Percentiles rank a stretch among this genome's conserved stretches.
These are phyloP conservation scores for Calendula officinalis DNA, from an alignment of 129 eudicot species.

Conservation along the genomic window DNA sequence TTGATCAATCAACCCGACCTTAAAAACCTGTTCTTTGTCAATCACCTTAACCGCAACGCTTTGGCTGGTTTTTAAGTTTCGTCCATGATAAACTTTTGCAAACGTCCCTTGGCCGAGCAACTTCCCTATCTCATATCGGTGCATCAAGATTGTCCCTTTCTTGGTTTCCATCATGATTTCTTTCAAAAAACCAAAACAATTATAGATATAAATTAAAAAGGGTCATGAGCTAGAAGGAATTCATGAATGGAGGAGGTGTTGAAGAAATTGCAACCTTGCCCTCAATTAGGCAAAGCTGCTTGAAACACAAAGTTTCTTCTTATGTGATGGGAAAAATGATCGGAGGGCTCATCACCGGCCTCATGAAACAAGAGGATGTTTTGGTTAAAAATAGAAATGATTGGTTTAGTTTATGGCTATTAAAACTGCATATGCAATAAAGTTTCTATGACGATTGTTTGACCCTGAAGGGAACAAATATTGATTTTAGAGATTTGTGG, in stretches of 20 bases:
- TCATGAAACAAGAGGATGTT: conserved; percentile 1
- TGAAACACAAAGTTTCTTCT: neutral
- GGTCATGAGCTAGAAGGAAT: neutral
- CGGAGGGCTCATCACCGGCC: neutral
- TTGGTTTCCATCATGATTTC: conserved; percentile 24
- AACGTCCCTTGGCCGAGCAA: conserved; percentile 70
- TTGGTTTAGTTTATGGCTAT: neutral
- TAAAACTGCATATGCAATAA: neutral
- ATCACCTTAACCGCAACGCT: conserved; percentile 65
- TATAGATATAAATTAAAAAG: neutral
- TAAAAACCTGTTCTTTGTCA: conserved; percentile 52
- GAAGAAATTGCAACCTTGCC: conserved; percentile 22
- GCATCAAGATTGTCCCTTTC: conserved; percentile 50
- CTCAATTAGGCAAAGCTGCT: conserved; percentile 22
- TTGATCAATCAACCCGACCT: conserved; percentile 55
- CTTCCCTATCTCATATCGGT: conserved; percentile 56
- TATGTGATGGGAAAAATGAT: neutral
- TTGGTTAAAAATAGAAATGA: neutral
- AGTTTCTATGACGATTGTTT: neutral
- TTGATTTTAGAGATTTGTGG: no score
- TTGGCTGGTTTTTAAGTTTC: conserved; percentile 42
- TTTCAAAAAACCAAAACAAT: neutral
- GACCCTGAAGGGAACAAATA: no score
- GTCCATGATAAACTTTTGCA: conserved; percentile 64
- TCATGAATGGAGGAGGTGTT: neutral